A percentile compares a stretch with the other conserved stretches of the same genome.
Conservation (phyloP, 805 yeast species). For the Barnettozyma salicaria region DNA sequence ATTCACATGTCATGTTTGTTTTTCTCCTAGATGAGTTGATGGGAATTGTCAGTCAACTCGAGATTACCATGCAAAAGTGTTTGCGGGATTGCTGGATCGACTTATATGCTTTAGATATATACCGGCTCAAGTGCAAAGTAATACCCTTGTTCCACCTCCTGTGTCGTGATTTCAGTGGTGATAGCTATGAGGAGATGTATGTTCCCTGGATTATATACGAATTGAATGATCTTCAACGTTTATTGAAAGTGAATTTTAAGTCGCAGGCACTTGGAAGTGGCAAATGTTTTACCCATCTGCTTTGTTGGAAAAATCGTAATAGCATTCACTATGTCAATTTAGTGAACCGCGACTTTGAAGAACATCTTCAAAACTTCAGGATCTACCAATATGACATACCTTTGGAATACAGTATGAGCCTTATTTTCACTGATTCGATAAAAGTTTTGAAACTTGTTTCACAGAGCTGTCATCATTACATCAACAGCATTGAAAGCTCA, state of each 20-base stretch:
- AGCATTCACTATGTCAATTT: constrained; percentile 3
- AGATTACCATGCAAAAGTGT: background rate
- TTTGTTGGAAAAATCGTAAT: background rate
- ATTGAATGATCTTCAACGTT: background rate
- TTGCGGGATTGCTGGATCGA: constrained; percentile 5
- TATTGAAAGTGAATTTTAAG: background rate
- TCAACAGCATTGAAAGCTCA: constrained; percentile 6
- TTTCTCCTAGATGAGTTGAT: background rate
- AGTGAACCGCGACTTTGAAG: constrained; percentile 2
- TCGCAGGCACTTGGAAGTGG: background rate
- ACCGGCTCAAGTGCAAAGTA: constrained; percentile 2
- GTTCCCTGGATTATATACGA: constrained; percentile 4
- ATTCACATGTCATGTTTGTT: background rate
- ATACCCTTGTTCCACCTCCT: constrained; percentile 3
- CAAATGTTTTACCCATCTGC: background rate
- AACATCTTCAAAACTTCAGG: background rate
- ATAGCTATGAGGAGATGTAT: background rate
- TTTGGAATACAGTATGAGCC: background rate
- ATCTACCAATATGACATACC: constrained; percentile 2
- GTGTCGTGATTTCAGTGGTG: background rate
- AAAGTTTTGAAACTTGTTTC: constrained; percentile 1
- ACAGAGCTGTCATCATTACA: background rate
- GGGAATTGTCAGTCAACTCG: background rate
- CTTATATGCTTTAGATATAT: constrained; percentile 3
- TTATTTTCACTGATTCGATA: constrained; percentile 1